Conservation (phyloP, 2,329 filamentous ascomycete genomes). For the Ustulina deusta region DNA sequence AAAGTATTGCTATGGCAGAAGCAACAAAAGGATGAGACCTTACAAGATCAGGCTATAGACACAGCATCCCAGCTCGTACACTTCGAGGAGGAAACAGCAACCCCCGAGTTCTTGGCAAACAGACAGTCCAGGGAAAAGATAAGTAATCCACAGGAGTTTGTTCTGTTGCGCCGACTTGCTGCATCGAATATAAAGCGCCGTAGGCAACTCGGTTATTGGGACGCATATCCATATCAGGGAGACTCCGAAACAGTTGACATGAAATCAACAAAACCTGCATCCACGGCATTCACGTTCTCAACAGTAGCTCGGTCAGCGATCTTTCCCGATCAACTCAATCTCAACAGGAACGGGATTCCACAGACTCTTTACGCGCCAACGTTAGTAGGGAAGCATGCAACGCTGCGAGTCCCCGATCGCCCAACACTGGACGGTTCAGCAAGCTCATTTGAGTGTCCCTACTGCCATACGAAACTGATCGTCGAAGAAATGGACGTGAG, state of each 20-base stretch:
- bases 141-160: neutral
- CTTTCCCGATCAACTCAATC: no score
- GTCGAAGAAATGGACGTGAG: neutral
- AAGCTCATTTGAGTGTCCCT: conserved; percentile 24
- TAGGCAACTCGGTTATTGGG: conserved; percentile 23
- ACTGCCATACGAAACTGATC: conserved; percentile 10
- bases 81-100: neutral
- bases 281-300: neutral
- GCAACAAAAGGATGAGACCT: neutral
- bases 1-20: conserved; percentile 22
- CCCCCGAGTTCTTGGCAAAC: neutral
- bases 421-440: neutral
- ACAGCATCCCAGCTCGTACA: neutral
- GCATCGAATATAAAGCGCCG: conserved; percentile 20
- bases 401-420: conserved; percentile 3
- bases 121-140: neutral
- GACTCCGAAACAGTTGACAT: neutral
- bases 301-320: neutral
- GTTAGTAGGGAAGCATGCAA: neutral
- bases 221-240: conserved; percentile 6
- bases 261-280: neutral
- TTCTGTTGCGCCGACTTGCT: conserved; percentile 6
- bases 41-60: neutral
- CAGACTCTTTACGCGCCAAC: neutral
- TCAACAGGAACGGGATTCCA: no score